phyloP scores from a whole-genome alignment of 169 alveolate genomes.

The Neospora caninum region DNA sequence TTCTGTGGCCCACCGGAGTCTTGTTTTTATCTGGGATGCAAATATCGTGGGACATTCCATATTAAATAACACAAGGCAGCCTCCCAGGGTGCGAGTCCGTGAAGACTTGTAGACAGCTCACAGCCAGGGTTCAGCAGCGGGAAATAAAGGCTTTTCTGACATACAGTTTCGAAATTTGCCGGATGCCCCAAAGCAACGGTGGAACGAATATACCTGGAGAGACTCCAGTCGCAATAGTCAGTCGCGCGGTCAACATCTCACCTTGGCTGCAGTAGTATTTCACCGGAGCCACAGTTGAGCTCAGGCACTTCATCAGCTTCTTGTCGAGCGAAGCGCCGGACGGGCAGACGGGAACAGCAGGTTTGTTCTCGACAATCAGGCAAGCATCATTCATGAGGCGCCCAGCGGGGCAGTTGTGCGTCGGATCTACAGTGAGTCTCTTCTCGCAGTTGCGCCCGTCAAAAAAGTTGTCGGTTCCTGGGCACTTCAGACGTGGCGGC shows the following conservation, averaged over 20 bases:
- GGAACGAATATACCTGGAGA: too few relatives aligned
- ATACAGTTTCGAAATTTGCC: too few relatives aligned
- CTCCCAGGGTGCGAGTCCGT: too few relatives aligned
- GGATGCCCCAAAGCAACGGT: too few relatives aligned
- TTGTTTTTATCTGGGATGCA: too few relatives aligned
- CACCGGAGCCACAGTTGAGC: conserved; percentile 44
- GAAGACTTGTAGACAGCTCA: too few relatives aligned
- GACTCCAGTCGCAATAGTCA: too few relatives aligned
- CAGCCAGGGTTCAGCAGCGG: too few relatives aligned
- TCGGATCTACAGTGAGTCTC: not conserved
- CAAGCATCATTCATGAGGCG: conserved; percentile 40
- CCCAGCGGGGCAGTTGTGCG: conserved; percentile 7
- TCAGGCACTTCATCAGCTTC: conserved; percentile 24
- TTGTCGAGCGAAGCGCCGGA: not conserved
- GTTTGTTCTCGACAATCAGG: conserved; percentile 5
- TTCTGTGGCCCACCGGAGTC: too few relatives aligned
- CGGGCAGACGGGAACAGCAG: not conserved
- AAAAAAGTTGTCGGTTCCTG: conserved; percentile 29
- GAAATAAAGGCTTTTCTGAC: too few relatives aligned
- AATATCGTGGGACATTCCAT: too few relatives aligned
- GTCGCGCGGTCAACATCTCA: not conserved
- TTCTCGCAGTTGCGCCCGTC: conserved; percentile 51
- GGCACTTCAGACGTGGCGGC: conserved; percentile 52
- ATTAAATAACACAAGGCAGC: too few relatives aligned
- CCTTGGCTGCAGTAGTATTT: conserved; percentile 42